Conservation (phyloP, 164 flowering plant genomes). For the Pachysandra terminalis region DNA sequence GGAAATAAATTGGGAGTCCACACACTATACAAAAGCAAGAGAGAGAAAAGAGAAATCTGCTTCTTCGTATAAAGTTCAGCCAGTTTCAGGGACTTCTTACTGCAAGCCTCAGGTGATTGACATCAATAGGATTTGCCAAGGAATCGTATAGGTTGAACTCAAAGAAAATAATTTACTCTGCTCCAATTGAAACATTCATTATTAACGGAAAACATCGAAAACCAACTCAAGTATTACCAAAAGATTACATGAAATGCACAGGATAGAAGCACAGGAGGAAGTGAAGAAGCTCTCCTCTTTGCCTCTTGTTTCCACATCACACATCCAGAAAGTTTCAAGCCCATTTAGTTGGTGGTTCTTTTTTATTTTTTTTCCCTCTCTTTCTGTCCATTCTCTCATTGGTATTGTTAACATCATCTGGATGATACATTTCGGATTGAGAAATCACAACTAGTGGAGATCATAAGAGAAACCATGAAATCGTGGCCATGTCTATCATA, state of each 20-base stretch:
- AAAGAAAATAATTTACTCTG: neutral
- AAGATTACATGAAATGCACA: neutral
- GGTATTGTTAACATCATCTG: no score
- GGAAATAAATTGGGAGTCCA: neutral
- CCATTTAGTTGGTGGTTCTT: neutral
- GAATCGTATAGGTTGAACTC: neutral
- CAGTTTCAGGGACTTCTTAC: no score
- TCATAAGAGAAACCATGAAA: no score
- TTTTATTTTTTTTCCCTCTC: no score
- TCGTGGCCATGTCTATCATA: no score
- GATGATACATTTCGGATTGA: no score
- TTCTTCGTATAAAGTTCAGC: no score
- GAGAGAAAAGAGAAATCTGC: neutral
- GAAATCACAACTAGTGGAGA: no score
- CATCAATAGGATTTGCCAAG: neutral
- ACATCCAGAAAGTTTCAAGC: neutral
- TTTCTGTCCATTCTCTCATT: no score
- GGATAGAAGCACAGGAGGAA: neutral
- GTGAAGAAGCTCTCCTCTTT: neutral
- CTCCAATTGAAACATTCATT: neutral
- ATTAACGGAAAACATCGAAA: neutral
- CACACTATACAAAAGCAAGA: neutral
- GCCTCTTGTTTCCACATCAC: neutral
- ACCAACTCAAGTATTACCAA: neutral
- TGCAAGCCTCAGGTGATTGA: neutral